phyloP scores from a whole-genome alignment of 352 stramenopile genomes.

The Peronospora destructor region DNA sequence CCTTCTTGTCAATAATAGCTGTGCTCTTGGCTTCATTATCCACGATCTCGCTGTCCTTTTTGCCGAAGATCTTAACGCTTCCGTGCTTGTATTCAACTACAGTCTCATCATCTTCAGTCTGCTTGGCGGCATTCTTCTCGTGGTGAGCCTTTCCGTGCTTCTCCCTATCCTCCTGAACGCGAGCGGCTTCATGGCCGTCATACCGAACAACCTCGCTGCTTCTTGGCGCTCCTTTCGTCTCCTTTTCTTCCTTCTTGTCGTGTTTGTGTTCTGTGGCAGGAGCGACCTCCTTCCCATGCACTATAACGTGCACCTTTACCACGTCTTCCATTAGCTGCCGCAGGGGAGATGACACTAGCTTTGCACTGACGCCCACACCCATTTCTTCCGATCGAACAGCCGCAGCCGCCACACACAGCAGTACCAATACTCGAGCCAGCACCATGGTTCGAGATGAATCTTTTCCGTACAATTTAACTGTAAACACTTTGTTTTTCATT shows the following conservation, averaged over 20 bases:
- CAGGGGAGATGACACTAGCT: slow-evolving; percentile 7
- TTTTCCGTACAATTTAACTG: slow-evolving; percentile 10
- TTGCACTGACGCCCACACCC: slow-evolving; percentile 14
- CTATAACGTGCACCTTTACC: slow-evolving; percentile 25
- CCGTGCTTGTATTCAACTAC: slow-evolving; percentile 49
- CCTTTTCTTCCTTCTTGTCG: slow-evolving; percentile 17
- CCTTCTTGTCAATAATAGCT: slow-evolving; percentile 12
- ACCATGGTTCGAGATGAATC: slow-evolving; percentile 24
- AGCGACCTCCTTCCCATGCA: slow-evolving; percentile 11
- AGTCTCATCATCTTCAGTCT: slow-evolving; percentile 29
- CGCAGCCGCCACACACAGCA: slow-evolving; percentile 33
- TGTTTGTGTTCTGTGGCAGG: slow-evolving; percentile 16
- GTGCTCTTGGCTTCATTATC: slow-evolving; percentile 9
- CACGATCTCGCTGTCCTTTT: slow-evolving; percentile 2
- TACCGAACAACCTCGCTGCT: slow-evolving; percentile 25
- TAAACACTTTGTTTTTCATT: slow-evolving; percentile 13
- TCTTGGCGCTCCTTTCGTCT: slow-evolving; percentile 2
- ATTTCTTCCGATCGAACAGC: slow-evolving; percentile 18
- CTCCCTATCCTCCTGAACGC: slow-evolving; percentile 21
- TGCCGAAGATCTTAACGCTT: slow-evolving; percentile 36
- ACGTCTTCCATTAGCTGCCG: slow-evolving; percentile 23
- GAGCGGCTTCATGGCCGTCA: slow-evolving; percentile 33
- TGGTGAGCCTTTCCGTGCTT: slow-evolving; percentile 18
- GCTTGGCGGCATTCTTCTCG: slow-evolving; percentile 11
- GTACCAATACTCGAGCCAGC: slow-evolving; percentile 27